Base-by-base conservation (phyloP, 2,329 filamentous ascomycete genomes). In the Ophiostoma ulmi region DNA sequence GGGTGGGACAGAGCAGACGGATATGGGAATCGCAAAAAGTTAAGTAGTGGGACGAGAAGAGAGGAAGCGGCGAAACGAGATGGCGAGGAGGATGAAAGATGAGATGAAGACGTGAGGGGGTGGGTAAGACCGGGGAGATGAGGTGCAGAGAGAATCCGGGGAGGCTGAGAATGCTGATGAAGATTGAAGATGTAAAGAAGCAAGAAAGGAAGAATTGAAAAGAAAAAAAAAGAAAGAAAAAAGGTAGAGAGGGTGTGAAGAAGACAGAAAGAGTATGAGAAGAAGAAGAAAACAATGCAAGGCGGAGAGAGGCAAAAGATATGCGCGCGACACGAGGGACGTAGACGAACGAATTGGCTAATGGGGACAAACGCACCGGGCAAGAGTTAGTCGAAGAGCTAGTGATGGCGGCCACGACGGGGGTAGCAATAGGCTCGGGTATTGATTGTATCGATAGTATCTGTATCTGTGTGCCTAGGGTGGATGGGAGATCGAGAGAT, bases 31-130 rank as follows among this genome's bases (percentile, higher is more conserved):
- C 3, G 31, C 31, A 31, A 3, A 31, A 31, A 31, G 31, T 31
- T 31, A 31, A 31, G 31, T 31, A 31, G 22, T 58, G n/a, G 31
- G 22, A 48, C 35, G 35, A 72, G 48, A 66, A 55, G 70, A 72
- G 39, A 68, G 70, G 70, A 73, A 71, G 31, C 31, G 70, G 17
- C 10, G 35, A n/a, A 64, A 20, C 31, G 61, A 35, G 17, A 22
- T 22, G 63, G 20, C 36, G 63, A 13, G 63, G 22, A 58, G n/a
- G 22, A 58, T 20, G 52, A 22, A 26, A 5, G 22, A 26, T 26
- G 52, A 13, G n/a, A n/a, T 3, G 17, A 48, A 48, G 44, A 48
- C 44, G 44, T 20, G 44, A 48, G 44, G 44, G 44, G 31, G 31
- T 31, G 31, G 31, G 38, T 39, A 13, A 39, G 38, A 39, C 44